A percentile compares a stretch with the other conserved stretches of the same genome.
Conservation (phyloP, 2,329 filamentous ascomycete genomes). For the Fusarium verticillioides region DNA sequence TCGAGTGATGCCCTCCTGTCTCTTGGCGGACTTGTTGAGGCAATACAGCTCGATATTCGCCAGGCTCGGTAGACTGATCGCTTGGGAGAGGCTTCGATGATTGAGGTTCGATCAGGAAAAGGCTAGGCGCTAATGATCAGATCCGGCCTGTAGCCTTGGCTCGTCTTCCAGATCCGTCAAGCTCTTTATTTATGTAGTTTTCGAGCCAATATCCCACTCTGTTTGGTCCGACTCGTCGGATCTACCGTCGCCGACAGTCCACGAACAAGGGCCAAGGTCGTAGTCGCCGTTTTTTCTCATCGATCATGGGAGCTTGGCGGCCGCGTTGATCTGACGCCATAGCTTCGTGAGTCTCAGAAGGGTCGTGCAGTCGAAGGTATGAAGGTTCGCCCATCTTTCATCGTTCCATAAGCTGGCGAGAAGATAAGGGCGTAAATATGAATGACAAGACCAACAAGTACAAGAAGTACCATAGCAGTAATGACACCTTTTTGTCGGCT, state of each 20-base stretch:
- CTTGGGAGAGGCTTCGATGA: neutral
- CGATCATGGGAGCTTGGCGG: accelerated
- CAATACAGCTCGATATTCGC: neutral
- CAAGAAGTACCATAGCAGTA: neutral
- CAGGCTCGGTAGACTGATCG: accelerated
- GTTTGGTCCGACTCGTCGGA: too few relatives aligned
- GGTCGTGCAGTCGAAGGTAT: neutral
- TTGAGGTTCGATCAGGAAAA: neutral
- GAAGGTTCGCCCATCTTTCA: neutral
- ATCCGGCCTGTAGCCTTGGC: neutral
- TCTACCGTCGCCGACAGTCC: neutral
- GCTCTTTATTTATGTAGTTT: too few relatives aligned
- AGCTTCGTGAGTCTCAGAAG: neutral
- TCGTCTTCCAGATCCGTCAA: neutral
- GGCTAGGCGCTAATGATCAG: too few relatives aligned
- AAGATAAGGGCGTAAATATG: constrained; percentile 4
- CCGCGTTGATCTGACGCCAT: too few relatives aligned
- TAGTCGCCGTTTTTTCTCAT: accelerated
- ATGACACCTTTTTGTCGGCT: constrained; percentile 1
- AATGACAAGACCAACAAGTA: neutral
- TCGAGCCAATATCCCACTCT: too few relatives aligned
- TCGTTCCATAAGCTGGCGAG: neutral
- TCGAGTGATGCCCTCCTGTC: accelerated
- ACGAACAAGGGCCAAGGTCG: accelerated
- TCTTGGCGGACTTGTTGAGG: accelerated